Percentiles rank a stretch among this genome's conserved stretches.
These are phyloP conservation scores for Phalaenopsis equestris DNA, from an alignment of 106 monocot species.

Conservation along the genomic window DNA sequence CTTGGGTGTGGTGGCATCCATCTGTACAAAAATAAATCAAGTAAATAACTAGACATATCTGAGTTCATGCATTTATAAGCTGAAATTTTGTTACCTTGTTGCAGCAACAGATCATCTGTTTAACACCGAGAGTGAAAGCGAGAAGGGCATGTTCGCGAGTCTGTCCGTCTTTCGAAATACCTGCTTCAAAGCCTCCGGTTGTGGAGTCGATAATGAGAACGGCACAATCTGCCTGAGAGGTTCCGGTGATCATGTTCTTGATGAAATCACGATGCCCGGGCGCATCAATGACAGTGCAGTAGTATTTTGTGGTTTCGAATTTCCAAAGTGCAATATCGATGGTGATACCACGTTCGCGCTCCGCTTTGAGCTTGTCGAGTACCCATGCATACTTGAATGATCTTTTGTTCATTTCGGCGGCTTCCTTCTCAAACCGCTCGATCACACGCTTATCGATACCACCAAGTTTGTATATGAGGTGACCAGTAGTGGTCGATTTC, in stretches of 20 bases:
- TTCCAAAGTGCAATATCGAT: conserved; percentile 23
- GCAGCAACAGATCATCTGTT: conserved; percentile 3
- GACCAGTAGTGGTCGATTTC: conserved; percentile 4
- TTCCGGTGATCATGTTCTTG: too few species aligned
- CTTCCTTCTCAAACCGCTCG: conserved; percentile 4
- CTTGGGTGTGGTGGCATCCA: conserved; percentile 22
- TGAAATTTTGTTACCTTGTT: conserved; percentile 10
- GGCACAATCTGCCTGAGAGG: too few species aligned
- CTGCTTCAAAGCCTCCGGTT: too few species aligned
- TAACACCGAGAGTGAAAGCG: too few species aligned
- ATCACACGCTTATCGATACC: conserved; percentile 13
- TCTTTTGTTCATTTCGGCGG: conserved; percentile 9
- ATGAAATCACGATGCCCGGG: too few species aligned
- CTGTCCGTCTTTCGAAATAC: too few species aligned
- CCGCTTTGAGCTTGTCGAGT: conserved; percentile 22
- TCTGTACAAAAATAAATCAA: background rate
- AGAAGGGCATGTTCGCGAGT: too few species aligned
- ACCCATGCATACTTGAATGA: conserved; percentile 28
- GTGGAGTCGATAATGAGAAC: too few species aligned
- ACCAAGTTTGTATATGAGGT: conserved; percentile 11
- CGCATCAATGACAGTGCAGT: background rate
- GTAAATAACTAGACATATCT: background rate
- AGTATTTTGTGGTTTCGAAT: conserved; percentile 23
- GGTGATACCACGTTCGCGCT: conserved; percentile 18
- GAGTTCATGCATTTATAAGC: background rate